Evolutionary conservation across 352 stramenopile species (phyloP), one percentile per base, ranked within the genome.

Genomic region (Globisporangium canariense): DNA sequence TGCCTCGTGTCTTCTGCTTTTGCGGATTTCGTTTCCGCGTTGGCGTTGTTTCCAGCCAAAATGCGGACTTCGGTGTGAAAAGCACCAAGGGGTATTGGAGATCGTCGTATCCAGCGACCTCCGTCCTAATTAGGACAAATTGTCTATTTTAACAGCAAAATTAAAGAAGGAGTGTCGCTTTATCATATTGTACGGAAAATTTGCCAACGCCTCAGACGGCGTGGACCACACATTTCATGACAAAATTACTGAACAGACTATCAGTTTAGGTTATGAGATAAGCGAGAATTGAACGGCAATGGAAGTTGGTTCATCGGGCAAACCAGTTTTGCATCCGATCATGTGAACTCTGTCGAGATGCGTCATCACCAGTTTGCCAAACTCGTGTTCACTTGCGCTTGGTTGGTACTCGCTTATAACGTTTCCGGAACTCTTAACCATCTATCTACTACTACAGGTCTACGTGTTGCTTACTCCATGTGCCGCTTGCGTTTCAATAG

Each of bases 11-110:
- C 45, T 65, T 43, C 25, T 34, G 43, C 32, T 36, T 45, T 54
- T 38, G 22, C 20, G 40, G 6, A 46, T 50, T 52, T 30, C 46
- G 41, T 43, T 45, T 56, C 45, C 43, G 47, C 14, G 14, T 56
- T 46, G 4, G 45, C 11, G 28, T 34, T 46, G 16, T 49, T 65
- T 65, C 57, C 45, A 63, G 57, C 43, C 57, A 63, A 55, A 55
- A 43, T 63, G 57, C 30, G 45, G 25, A 28, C 45, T 63, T 41
- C 9, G 16, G 20, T 57, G 51, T 16, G 28, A 46, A 8, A 8
- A 25, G 13, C 13, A 38, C 32, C 18, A 4, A 45, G 32, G 32
- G 30, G 10, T 6, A 7, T 2, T 1, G 2, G 3, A 16, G 0
- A 18, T 52, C 38, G 60, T 59, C 30, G 60, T 28, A 34, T 46